Evolutionary conservation across 129 eudicot species (phyloP).

Genomic region (Tagetes erecta): DNA sequence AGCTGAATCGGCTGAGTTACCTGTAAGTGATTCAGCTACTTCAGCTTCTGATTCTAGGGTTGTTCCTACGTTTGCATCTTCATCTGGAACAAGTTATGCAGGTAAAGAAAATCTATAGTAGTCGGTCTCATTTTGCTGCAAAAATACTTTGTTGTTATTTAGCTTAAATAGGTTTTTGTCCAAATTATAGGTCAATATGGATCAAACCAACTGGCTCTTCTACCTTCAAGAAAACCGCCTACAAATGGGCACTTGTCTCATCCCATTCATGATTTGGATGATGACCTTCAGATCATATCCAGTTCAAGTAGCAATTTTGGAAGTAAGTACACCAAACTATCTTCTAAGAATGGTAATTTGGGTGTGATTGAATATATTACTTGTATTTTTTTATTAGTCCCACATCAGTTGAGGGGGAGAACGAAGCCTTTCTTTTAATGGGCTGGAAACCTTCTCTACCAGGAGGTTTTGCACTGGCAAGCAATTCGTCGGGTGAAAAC

Average conservation of each 20-base stretch:
- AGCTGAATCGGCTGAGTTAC: conserved; percentile 31
- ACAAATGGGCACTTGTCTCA: conserved; percentile 47
- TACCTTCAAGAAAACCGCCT: conserved; percentile 30
- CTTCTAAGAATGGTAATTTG: conserved; percentile 27
- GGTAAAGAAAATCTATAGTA: conserved; percentile 35
- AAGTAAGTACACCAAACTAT: conserved; percentile 23
- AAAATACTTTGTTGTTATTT: background rate
- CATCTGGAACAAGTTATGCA: conserved; percentile 33
- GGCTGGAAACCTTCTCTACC: too few species aligned
- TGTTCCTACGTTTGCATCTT: conserved; percentile 47
- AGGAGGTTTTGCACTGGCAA: too few species aligned
- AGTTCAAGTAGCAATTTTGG: conserved; percentile 32
- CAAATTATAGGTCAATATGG: conserved; percentile 36
- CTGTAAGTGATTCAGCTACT: conserved; percentile 43
- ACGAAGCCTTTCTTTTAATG: too few species aligned
- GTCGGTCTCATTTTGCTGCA: background rate
- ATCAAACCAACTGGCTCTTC: conserved; percentile 21
- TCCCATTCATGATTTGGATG: conserved; percentile 20
- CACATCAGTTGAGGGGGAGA: too few species aligned
- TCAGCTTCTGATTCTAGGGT: conserved; percentile 27
- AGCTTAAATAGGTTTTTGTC: background rate
- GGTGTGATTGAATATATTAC: background rate
- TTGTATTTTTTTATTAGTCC: too few species aligned
- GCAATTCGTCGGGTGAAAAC: too few species aligned
- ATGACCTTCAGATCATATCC: conserved; percentile 32